Evolutionary conservation across 495 filamentous ascomycete species (phyloP).

Genomic region (Chaetomium cochliodes): DNA sequence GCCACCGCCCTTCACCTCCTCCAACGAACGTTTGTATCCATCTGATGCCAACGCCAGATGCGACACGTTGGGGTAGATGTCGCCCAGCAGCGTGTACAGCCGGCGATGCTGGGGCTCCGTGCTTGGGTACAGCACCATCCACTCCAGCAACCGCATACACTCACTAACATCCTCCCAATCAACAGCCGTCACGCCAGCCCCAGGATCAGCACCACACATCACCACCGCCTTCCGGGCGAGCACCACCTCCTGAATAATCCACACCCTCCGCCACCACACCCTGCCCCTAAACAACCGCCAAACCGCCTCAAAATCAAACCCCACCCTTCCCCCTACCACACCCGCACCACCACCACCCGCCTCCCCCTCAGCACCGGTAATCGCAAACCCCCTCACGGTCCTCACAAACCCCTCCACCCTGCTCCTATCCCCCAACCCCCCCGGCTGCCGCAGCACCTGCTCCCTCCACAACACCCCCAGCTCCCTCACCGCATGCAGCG

Average conservation of each 20-base stretch:
- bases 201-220: neutral
- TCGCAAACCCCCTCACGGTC: neutral
- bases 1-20: neutral
- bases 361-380: neutral
- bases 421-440: neutral
- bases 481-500: constrained; percentile 18
- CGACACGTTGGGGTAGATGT: constrained; percentile 7
- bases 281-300: constrained; percentile 3
- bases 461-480: constrained; percentile 1
- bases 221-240: constrained; percentile 17
- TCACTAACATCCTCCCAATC: constrained; percentile 21
- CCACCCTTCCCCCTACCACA: neutral
- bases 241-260: constrained; percentile 26
- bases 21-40: neutral
- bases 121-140: constrained; percentile 17
- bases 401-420: constrained; percentile 13
- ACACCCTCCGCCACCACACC: constrained; percentile 21
- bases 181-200: neutral
- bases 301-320: constrained; percentile 15
- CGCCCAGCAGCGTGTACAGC: constrained; percentile 16
- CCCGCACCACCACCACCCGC: neutral
- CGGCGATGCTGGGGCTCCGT: constrained; percentile 5
- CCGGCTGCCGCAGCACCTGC: neutral
- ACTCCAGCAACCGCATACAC: constrained; percentile 13
- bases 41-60: constrained; percentile 14